These are phyloP conservation scores for Dothideomycetes sp. DNA, from an alignment of 2,329 filamentous ascomycete genomes.

Conservation along the genomic window DNA sequence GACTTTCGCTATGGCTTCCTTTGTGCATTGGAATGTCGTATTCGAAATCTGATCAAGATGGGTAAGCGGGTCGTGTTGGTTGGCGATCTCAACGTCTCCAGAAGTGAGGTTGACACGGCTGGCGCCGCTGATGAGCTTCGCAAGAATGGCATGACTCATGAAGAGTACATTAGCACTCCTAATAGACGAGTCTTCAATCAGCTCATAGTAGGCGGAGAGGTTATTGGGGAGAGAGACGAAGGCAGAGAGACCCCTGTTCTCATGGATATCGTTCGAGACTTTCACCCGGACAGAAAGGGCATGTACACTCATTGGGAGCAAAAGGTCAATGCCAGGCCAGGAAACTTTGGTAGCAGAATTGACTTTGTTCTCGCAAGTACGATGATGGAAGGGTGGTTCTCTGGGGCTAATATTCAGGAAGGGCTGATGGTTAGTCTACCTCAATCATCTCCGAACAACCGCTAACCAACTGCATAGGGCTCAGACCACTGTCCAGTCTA, in stretches of 20 bases:
- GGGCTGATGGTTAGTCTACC: constrained; percentile 53
- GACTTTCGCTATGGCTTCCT: constrained; percentile 75
- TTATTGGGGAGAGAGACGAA: constrained; percentile 55
- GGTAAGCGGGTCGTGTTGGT: constrained; percentile 80
- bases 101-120: constrained; percentile 62
- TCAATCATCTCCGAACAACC: no score
- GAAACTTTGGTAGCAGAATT: constrained; percentile 85
- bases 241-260: constrained; percentile 61
- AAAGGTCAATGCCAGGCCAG: constrained; percentile 87
- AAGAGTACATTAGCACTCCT: constrained; percentile 63
- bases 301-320: constrained; percentile 99
- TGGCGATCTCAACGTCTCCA: constrained; percentile 77
- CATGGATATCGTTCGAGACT: constrained; percentile 73
- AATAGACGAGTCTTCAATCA: constrained; percentile 75
- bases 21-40: constrained; percentile 65
- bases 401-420: constrained; percentile 77
- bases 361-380: constrained; percentile 84
- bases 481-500: constrained; percentile 96
- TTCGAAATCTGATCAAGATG: constrained; percentile 68
- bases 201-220: constrained; percentile 61
- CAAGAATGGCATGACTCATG: constrained; percentile 56
- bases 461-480: constrained; percentile 37
- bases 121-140: constrained; percentile 59
- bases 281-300: constrained; percentile 65
- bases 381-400: constrained; percentile 70